phyloP scores from a whole-genome alignment of 495 filamentous ascomycete species.

The Penicillium taxi region DNA sequence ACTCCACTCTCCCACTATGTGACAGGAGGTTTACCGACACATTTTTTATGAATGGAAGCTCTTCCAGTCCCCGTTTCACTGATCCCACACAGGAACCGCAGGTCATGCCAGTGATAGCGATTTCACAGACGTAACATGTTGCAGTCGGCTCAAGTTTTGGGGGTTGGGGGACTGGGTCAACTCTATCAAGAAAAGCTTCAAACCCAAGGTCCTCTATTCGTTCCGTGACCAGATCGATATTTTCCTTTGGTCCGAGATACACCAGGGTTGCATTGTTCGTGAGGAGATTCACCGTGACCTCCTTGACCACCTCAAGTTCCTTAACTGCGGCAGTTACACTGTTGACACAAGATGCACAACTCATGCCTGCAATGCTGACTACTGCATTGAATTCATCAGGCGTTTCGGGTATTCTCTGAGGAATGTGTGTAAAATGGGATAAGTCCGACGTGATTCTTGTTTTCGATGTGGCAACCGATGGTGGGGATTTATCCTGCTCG shows the following conservation, averaged over 20 bases:
- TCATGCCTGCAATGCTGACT: constrained; percentile 55
- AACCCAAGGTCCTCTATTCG: constrained; percentile 51
- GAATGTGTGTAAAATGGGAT: constrained; percentile 1
- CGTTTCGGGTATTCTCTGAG: constrained; percentile 1
- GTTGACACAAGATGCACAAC: constrained; percentile 54
- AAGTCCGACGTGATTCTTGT: background rate
- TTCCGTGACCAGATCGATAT: constrained; percentile 36
- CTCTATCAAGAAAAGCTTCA: constrained; percentile 42
- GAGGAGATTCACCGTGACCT: constrained; percentile 50
- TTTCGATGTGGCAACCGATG: background rate
- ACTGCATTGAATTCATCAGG: constrained; percentile 31
- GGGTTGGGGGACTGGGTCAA: constrained; percentile 24
- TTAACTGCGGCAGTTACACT: constrained; percentile 45
- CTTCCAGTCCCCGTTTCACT: constrained; percentile 56
- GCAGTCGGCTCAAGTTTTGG: constrained; percentile 1
- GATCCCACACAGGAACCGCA: constrained; percentile 65
- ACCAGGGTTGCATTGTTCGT: constrained; percentile 48
- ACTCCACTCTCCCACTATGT: constrained; percentile 62
- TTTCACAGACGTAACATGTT: constrained; percentile 42
- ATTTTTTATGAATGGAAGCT: constrained; percentile 53
- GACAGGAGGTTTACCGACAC: constrained; percentile 63
- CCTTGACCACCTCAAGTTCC: constrained; percentile 43
- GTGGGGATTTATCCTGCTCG: background rate
- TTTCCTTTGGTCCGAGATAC: constrained; percentile 35
- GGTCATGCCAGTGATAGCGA: constrained; percentile 77